Base-by-base conservation (phyloP, 2,329 filamentous ascomycete species). In the Diplodia scrobiculata region DNA sequence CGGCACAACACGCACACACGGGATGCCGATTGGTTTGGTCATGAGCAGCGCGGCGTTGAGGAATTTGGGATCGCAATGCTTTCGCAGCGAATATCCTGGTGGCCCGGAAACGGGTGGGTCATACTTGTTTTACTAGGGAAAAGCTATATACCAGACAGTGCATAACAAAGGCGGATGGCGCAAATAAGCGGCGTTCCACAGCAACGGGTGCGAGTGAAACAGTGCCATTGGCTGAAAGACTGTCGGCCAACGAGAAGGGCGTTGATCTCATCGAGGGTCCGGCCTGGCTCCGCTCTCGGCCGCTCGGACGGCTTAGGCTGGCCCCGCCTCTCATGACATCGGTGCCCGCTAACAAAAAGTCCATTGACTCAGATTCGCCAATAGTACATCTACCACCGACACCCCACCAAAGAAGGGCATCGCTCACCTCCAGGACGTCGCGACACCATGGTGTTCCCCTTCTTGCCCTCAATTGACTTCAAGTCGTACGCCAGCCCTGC, bases 401-500 rank as follows among this genome's bases (percentile, higher is more conserved):
- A 60, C 34, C 65, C 65, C 36, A 32, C 45, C 47, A 38, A 47
- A 48, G 47, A 52, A 52, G 48, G 41, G 34, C 29, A 50, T 25
- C 25, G 52, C 41, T 47, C 63, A 21, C 41, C 34, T 48, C 47
- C 27, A 59, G 41, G 36, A 63, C 63, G 53, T 29, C 58, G 45
- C 58, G 17, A 9, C 72, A 73, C 48, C 67, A 82, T 82, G 79
- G 73, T 79, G 50, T 73, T 81, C 53, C 73, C 81, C 48, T 78
- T 83, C 69, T 75, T 84, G 64, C 79, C 81, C 62, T 79, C 81
- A 68, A 82, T 84, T 74, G 80, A 84, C 73, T 70, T 84, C 63
- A 70, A 75, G 51, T 73, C 70, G 50, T 80, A 79, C 73, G 73
- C 79, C 68, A 75, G 79, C 68, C 71, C 81, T 68, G 71, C 80